phyloP scores from a whole-genome alignment of 2,329 filamentous ascomycete species.

The Fusarium mexicanum region DNA sequence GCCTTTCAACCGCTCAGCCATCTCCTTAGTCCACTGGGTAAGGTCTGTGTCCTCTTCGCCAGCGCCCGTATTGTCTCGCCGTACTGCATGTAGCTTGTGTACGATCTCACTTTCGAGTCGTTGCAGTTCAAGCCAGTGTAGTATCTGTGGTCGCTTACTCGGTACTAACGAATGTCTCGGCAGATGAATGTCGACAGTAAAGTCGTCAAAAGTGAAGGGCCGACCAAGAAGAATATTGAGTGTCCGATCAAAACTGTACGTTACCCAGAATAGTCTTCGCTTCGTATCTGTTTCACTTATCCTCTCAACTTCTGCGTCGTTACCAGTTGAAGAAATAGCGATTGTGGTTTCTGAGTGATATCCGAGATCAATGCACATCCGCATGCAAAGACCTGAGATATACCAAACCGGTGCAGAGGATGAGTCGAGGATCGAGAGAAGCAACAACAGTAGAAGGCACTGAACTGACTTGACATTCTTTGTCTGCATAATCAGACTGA shows the following conservation, averaged over 20 bases:
- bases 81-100: neutral
- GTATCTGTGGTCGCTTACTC: neutral
- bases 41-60: neutral
- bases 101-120: slow-evolving; percentile 1
- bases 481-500: slow-evolving; percentile 2
- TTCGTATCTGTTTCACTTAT: neutral
- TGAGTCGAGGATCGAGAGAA: slow-evolving; percentile 6
- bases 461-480: slow-evolving; percentile 12
- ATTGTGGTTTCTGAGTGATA: slow-evolving; percentile 13
- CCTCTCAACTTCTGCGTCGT: fast-evolving
- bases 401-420: slow-evolving; percentile 9
- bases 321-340: neutral
- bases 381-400: slow-evolving; percentile 13
- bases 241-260: slow-evolving; percentile 3
- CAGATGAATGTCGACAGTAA: neutral
- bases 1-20: neutral
- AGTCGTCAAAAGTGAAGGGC: slow-evolving; percentile 8
- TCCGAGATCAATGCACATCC: slow-evolving; percentile 14
- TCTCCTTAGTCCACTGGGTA: neutral
- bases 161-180: neutral
- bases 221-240: slow-evolving; percentile 6
- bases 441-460: neutral
- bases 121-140: slow-evolving; percentile 13
- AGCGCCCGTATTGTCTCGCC: neutral
- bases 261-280: slow-evolving; percentile 7